Base-by-base conservation (phyloP, 345 rosid species). In the Linum lewisii region DNA sequence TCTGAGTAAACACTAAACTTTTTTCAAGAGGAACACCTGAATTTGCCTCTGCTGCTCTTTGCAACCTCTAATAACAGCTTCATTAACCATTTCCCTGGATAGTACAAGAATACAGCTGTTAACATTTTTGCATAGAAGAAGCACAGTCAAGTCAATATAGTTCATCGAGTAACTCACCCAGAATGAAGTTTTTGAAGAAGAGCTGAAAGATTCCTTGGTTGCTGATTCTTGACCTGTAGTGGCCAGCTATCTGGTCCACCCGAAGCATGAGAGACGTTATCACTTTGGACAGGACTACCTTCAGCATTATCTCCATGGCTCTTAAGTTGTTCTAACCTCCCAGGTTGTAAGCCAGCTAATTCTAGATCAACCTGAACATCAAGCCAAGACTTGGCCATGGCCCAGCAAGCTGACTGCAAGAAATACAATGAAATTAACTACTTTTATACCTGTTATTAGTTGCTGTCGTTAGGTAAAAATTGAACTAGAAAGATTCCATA, bases 181-280 rank as follows among this genome's bases (percentile, higher is more conserved):
- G 99, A 93, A 70, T 93, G 94, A 52, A 93, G 95, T 69, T 93
- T 89, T 81, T 89, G 99, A 76, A 93, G 95, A 73, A 93, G 89
- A 37, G 95, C 79, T 24, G 90, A 81, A 69, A 93, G 78, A 64
- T 83, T 80, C 60, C 91, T 78, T 47, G 99, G 99, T 74, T 93
- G 97, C 82, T 87, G 97, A 72, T 77, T 93, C 73, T 83, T 62
- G 71, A 93, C 95, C 66, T 83, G 92, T 58, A 81, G 73, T 25
- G 99, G 99, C 99, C 99, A 93, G 74, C 70, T 77, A 73, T 89
- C 90, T 58, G 95, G 80, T 66, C 90, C 95, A 54, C 22, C 44
- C 45, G 79, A 70, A 73, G 81, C 62, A 59, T 78, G 80, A 54
- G 69, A 70, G 51, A 77, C 69, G 58, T 72, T 65, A 58, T 77